Conservation (phyloP, 2,329 filamentous ascomycete genomes). For the Colletotrichum limetticola region DNA sequence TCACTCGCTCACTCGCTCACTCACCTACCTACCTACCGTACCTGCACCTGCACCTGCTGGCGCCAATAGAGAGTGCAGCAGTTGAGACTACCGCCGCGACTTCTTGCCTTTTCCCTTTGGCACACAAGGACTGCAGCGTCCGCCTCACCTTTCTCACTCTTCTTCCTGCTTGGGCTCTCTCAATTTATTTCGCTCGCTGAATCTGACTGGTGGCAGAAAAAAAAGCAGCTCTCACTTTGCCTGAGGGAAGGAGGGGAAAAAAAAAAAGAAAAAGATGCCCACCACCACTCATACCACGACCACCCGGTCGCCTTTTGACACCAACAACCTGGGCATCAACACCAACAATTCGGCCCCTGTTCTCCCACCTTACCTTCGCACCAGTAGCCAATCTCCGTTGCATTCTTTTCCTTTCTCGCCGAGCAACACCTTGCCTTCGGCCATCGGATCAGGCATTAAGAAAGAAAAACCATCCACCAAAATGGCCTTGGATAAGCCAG, state of each 20-base stretch:
- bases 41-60: neutral
- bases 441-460: slow-evolving; percentile 4
- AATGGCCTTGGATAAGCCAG: slow-evolving; percentile 40
- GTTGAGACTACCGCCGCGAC: neutral
- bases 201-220: neutral
- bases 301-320: slow-evolving; percentile 1
- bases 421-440: slow-evolving; percentile 18
- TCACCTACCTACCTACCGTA: neutral
- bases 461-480: slow-evolving; percentile 27
- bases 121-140: slow-evolving; percentile 1
- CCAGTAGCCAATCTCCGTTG: slow-evolving; percentile 12
- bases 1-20: neutral
- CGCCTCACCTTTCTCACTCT: slow-evolving; percentile 2
- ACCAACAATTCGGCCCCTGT: slow-evolving; percentile 18
- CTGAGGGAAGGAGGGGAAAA: neutral
- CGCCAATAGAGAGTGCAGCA: slow-evolving; percentile 30
- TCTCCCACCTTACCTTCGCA: slow-evolving; percentile 18
- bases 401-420: slow-evolving; percentile 7
- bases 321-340: slow-evolving; percentile 16
- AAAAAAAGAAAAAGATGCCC: slow-evolving; percentile 7
- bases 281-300: slow-evolving; percentile 23
- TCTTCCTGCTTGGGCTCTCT: too few relatives aligned
- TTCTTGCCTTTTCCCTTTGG: slow-evolving; percentile 6
- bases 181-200: neutral
- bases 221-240: neutral